Base-by-base conservation (phyloP, 2,329 filamentous ascomycete species). In the Parastagonospora avenae region DNA sequence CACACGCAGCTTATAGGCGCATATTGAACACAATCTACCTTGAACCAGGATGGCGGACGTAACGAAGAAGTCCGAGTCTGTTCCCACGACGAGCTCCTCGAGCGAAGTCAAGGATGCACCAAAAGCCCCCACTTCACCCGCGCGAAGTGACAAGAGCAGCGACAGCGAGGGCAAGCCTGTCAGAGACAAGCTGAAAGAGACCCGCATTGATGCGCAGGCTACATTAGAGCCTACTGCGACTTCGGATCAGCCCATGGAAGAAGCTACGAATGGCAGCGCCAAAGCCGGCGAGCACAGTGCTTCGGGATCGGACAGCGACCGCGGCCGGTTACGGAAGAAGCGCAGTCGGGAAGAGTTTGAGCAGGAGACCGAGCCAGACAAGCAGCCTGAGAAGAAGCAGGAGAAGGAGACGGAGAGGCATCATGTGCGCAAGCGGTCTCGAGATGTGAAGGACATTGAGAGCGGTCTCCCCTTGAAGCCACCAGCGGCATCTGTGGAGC, bases 111-210 rank as follows among this genome's bases (percentile, higher is more conserved):
- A 59, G 15, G 43, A 55, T 8, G 41, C 58, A 12, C 41, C 55
- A 35, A 58, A 61, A 28, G 54, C 52, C 19, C 55, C 57, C 32
- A 47, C 60, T 12, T 71, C 71, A 2, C 70, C 69, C 27, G 60
- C 69, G 32, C 67, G 60, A 32, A 75, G 71, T 50, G 78, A 80
- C 55, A 73, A 60, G 52, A 72, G 70, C 57, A 70, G 70, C 49
- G 77, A 79, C 36, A 74, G 73, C 51, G 79, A 80, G 53, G 83
- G 86, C 67, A 80, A 79, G 52, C 82, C 82, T 8, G 81, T 85
- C 32, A 76, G 84, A 50, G 80, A 86, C 66, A 83, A 85, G 70
- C 73, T 87, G 46, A 81, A 84, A 69, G 81, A 86, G 62, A 85
- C 84, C 3, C 78, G 81, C n/a, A 84, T 87, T 48, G 80, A 79